A percentile compares a stretch with the other conserved stretches of the same genome.
These are phyloP conservation scores for Austroboletus eburneus DNA, from an alignment of 768 basidiomycete species.

Conservation along the genomic window DNA sequence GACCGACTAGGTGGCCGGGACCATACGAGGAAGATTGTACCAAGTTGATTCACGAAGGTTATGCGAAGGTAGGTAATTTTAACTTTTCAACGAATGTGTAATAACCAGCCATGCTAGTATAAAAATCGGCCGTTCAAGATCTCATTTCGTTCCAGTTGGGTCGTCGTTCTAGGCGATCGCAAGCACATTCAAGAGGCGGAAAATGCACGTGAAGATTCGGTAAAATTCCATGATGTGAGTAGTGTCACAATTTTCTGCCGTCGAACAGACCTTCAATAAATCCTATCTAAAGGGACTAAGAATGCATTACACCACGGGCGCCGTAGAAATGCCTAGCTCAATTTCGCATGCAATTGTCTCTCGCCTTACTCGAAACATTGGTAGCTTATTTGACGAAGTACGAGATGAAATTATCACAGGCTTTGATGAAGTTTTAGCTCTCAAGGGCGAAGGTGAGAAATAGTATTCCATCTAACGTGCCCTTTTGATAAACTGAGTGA, in stretches of 20 bases:
- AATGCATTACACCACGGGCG: slow-evolving; percentile 37
- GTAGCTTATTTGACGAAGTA: slow-evolving; percentile 27
- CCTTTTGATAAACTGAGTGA: neutral
- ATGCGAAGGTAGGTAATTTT: slow-evolving; percentile 23
- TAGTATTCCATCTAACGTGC: neutral
- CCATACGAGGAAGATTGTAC: slow-evolving; percentile 27
- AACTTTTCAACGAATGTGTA: neutral
- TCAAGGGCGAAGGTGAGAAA: neutral
- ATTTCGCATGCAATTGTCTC: slow-evolving; percentile 26
- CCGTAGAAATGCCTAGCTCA: slow-evolving; percentile 23
- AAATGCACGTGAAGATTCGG: slow-evolving; percentile 38
- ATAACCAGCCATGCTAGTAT: slow-evolving; percentile 17
- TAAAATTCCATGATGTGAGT: slow-evolving; percentile 36
- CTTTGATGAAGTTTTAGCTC: neutral
- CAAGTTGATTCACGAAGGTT: slow-evolving; percentile 31
- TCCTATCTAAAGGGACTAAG: slow-evolving; percentile 31
- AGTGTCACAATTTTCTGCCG: neutral
- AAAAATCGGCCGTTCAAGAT: slow-evolving; percentile 30
- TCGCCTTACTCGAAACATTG: slow-evolving; percentile 39
- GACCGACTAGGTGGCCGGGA: slow-evolving; percentile 21
- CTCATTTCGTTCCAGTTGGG: slow-evolving; percentile 32
- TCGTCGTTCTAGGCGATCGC: slow-evolving; percentile 33
- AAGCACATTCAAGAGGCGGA: slow-evolving; percentile 35
- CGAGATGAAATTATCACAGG: slow-evolving; percentile 29
- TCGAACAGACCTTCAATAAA: neutral